Percentiles rank a stretch among this genome's conserved stretches.
Conservation (phyloP, 805 yeast species). For the Saccharomyces mikatae region DNA sequence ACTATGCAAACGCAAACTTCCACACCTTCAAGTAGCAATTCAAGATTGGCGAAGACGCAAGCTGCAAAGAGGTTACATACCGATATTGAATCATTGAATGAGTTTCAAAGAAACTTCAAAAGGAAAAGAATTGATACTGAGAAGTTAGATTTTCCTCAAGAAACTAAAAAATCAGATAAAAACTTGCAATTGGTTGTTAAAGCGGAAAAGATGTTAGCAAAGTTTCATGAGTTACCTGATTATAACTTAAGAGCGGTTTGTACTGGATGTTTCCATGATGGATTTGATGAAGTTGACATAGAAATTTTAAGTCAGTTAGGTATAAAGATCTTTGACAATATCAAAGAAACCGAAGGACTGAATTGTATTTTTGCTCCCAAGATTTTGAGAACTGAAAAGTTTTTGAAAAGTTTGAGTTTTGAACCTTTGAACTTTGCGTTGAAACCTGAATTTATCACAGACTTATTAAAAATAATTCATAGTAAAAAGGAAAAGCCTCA, state of each 20-base stretch:
- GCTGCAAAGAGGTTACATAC: constrained; percentile 61
- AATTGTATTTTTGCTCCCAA: constrained; percentile 69
- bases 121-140: constrained; percentile 28
- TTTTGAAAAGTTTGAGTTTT: constrained; percentile 58
- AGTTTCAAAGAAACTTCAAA: constrained; percentile 45
- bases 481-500: constrained; percentile 7
- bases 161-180: constrained; percentile 28
- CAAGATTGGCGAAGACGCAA: constrained; percentile 54
- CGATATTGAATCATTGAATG: constrained; percentile 60
- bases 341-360: constrained; percentile 24
- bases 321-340: constrained; percentile 38
- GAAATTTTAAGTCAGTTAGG: constrained; percentile 45
- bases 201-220: constrained; percentile 13
- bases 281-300: constrained; percentile 37
- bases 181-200: constrained; percentile 21
- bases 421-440: constrained; percentile 43
- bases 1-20: constrained; percentile 1
- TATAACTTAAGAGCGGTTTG: constrained; percentile 42
- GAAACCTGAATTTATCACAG: constrained; percentile 46
- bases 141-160: constrained; percentile 32
- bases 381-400: constrained; percentile 80
- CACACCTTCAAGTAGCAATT: constrained; percentile 1
- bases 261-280: constrained; percentile 55
- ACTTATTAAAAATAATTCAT: constrained; percentile 33
- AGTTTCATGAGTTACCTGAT: constrained; percentile 14